Conservation (phyloP, 805 yeast genomes). For the Grigorovia yakushimaensis region DNA sequence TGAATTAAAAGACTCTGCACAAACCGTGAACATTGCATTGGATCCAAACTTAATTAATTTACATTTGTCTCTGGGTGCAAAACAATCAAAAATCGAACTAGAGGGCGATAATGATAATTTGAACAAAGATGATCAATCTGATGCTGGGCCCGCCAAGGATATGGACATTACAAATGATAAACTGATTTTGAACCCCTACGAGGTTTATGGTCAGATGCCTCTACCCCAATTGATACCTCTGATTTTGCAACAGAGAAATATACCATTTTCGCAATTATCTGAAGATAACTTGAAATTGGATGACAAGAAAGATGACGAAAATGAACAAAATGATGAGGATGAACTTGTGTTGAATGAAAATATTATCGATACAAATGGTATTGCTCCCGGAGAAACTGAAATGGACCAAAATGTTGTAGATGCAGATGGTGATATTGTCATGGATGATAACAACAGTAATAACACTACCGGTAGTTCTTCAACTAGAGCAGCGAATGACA, state of each 20-base stretch:
- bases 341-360: neutral
- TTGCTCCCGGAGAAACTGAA: too few species aligned
- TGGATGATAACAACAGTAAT: neutral
- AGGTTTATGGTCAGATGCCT: slow-evolving; percentile 30
- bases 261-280: slow-evolving; percentile 7
- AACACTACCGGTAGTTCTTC: neutral
- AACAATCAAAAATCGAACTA: neutral
- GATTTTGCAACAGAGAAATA: slow-evolving; percentile 32
- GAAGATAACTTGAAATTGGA: slow-evolving; percentile 2
- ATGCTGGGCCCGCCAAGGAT: neutral
- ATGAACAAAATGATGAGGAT: neutral
- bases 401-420: neutral
- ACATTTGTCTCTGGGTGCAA: slow-evolving; percentile 5
- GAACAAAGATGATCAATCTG: neutral
- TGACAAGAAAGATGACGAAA: neutral
- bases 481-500: too few species aligned
- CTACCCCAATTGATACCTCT: slow-evolving; percentile 49
- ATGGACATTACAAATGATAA: neutral
- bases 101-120: neutral
- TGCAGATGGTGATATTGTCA: neutral
- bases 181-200: slow-evolving; percentile 25
- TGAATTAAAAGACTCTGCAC: neutral
- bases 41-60: slow-evolving; percentile 27
- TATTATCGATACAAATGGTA: neutral
- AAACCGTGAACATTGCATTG: slow-evolving; percentile 20